phyloP scores from a whole-genome alignment of 805 yeast species.

The Suhomyces sp. region DNA sequence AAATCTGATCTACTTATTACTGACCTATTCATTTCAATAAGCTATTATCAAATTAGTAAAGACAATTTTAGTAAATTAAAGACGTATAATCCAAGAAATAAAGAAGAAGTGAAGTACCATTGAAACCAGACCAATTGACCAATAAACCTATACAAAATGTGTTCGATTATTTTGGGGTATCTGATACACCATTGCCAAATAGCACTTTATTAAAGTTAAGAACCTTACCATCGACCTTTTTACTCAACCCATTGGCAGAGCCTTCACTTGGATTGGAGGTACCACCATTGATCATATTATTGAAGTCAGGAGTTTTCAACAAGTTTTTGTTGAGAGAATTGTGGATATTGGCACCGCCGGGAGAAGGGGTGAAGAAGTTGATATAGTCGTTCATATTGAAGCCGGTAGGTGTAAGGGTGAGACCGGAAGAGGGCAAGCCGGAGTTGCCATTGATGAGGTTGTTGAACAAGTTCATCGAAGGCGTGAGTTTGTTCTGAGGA shows the following conservation, averaged over 20 bases:
- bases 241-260: constrained; percentile 3
- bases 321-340: constrained; percentile 19
- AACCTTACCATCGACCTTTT: constrained; percentile 40
- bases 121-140: not conserved
- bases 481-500: constrained; percentile 42
- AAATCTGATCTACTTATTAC: too few species aligned
- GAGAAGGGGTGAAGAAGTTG: constrained; percentile 73
- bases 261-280: constrained; percentile 1
- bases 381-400: constrained; percentile 84
- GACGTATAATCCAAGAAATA: not conserved
- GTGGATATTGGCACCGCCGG: constrained; percentile 26
- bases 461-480: constrained; percentile 32
- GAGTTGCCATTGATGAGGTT: constrained; percentile 17
- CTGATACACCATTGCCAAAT: constrained; percentile 18
- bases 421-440: constrained; percentile 41
- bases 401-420: constrained; percentile 56
- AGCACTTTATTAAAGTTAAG: constrained; percentile 41
- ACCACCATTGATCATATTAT: constrained; percentile 21
- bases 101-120: not conserved
- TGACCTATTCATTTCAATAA: too few species aligned
- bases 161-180: constrained; percentile 6
- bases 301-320: constrained; percentile 42
- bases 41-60: not conserved
- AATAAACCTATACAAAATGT: constrained; percentile 2
- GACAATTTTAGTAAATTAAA: not conserved